Evolutionary conservation across 2,329 filamentous ascomycete genomes (phyloP).

Genomic region (Pezicula rhizophila): DNA sequence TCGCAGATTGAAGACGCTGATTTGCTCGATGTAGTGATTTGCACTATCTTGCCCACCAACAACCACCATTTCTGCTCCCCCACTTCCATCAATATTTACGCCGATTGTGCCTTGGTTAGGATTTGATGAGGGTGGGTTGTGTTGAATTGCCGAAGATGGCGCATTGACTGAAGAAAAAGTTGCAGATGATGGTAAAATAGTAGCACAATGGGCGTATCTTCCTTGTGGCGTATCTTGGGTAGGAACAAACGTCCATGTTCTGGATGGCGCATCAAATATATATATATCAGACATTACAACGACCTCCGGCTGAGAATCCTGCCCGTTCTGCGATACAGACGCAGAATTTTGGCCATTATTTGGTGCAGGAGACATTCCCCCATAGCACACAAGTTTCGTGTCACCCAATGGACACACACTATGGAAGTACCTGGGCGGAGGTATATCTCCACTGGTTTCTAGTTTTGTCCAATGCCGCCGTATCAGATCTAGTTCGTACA

Average conservation of each 20-base stretch:
- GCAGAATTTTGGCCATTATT: constrained; percentile 37
- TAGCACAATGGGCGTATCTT: constrained; percentile 92
- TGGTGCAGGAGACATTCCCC: constrained; percentile 84
- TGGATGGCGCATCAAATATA: constrained; percentile 80
- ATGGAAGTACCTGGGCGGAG: constrained; percentile 92
- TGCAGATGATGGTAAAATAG: constrained; percentile 82
- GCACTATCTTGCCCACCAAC: constrained; percentile 93
- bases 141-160: constrained; percentile 78
- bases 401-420: constrained; percentile 91
- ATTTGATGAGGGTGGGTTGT: constrained; percentile 77
- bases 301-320: constrained; percentile 74
- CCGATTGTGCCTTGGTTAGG: constrained; percentile 85
- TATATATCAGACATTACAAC: constrained; percentile 98
- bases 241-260: constrained; percentile 78
- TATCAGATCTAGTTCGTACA: constrained; percentile 91
- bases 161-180: constrained; percentile 80
- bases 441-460: constrained; percentile 76
- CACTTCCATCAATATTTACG: constrained; percentile 81
- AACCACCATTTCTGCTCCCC: constrained; percentile 94
- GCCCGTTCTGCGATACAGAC: constrained; percentile 33
- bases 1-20: constrained; percentile 94
- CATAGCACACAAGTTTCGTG: constrained; percentile 95
- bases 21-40: constrained; percentile 99
- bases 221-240: constrained; percentile 82
- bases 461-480: constrained; percentile 89